phyloP scores from a whole-genome alignment of 106 monocot genomes.

The Narthecium ossifragum region DNA sequence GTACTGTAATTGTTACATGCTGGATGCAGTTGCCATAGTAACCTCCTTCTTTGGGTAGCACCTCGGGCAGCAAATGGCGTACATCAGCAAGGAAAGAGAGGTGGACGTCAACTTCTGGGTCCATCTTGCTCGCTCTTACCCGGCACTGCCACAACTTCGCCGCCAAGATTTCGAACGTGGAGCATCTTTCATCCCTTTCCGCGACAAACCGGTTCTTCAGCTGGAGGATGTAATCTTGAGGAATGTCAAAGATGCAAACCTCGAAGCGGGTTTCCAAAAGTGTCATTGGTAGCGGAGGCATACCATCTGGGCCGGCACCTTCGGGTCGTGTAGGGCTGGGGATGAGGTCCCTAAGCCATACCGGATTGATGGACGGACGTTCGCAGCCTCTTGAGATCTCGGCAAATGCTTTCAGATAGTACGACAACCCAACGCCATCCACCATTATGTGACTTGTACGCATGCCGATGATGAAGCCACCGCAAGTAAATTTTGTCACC shows the following conservation, averaged over 20 bases:
- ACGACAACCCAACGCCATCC: slow-evolving; percentile 21
- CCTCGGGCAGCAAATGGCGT: slow-evolving; percentile 6
- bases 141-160: slow-evolving; percentile 27
- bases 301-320: background rate
- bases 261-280: background rate
- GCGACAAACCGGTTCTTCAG: slow-evolving; percentile 3
- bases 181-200: slow-evolving; percentile 11
- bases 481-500: slow-evolving; percentile 27
- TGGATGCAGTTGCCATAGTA: slow-evolving; percentile 36
- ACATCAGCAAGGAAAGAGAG: slow-evolving; percentile 19
- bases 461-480: slow-evolving; percentile 25
- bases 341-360: slow-evolving; percentile 23
- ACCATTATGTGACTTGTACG: slow-evolving; percentile 13
- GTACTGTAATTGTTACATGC: slow-evolving; percentile 3
- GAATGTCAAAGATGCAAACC: slow-evolving; percentile 13
- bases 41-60: background rate
- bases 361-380: slow-evolving; percentile 10
- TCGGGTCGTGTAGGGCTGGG: slow-evolving; percentile 9
- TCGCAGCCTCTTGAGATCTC: slow-evolving; percentile 24
- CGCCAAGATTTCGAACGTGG: slow-evolving; percentile 14
- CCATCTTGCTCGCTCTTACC: slow-evolving; percentile 13
- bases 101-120: slow-evolving; percentile 1
- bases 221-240: slow-evolving; percentile 10
- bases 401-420: slow-evolving; percentile 20
- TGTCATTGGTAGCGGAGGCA: slow-evolving; percentile 2